Base-by-base conservation (phyloP, 2,329 filamentous ascomycete species). In the Cryphonectria nitschkei region DNA sequence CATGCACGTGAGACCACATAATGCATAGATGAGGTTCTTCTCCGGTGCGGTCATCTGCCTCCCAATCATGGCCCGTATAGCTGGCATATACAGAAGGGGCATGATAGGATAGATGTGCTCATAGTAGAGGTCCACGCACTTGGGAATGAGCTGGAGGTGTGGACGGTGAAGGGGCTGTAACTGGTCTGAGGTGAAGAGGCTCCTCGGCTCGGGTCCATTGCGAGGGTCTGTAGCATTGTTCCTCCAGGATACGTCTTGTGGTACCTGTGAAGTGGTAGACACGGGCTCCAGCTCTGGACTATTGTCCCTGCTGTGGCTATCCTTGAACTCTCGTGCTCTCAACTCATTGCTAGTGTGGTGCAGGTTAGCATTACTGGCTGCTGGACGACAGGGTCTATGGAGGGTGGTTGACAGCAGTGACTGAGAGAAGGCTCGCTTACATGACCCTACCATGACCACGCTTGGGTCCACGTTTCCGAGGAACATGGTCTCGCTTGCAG, bases 401-500 rank as follows among this genome's bases (percentile, higher is more conserved):
- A 46, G n/a, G n/a, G 7, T n/a, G 9, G 58, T 5, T 9, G 11
- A 26, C 6, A 13, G n/a, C 26, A 54, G 8, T 8, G n/a, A 61
- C 2, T 6, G 43, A 32, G 29, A 29, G 34, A 54, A 41, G 46
- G 46, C 6, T 50, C 22, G 62, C 71, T 52, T 70, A 72, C 71
- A 91, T 88, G 56, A 91, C 87, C 74, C 89, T 87, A 46, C 88
- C 88, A 72, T 87, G 84, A 65, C 87, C 88, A 39, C 87, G 86
- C 76, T 90, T 91, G 16, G 88, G 88, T 2, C 88, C 88, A 74
- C 89, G 87, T 79, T 89, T 90, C 78, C 88, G 87, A 19, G 88
- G 88, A 60, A 90, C 85, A 75, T 89, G 87, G 75, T 90, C 89
- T 77, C 89, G 88, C 74, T 88, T 90, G 81, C 88, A 90, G n/a